Evolutionary conservation across 495 filamentous ascomycete species (phyloP).

Genomic region (Hypoxylon intermedium): DNA sequence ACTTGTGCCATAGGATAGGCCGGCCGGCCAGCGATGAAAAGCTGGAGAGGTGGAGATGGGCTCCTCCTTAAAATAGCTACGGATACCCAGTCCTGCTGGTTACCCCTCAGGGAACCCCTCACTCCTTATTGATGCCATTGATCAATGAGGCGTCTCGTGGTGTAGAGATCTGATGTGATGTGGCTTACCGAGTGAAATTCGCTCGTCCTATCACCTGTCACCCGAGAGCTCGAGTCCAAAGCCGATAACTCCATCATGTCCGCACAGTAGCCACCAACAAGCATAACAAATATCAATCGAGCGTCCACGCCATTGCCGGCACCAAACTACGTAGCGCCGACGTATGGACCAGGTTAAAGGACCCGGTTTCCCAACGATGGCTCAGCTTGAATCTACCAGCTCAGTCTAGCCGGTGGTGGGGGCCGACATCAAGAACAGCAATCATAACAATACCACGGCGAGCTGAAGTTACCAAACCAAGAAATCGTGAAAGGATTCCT

Average conservation of each 20-base stretch:
- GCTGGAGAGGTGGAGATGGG: constrained; percentile 31
- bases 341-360: constrained; percentile 7
- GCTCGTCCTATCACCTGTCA: constrained; percentile 6
- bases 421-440: constrained; percentile 3
- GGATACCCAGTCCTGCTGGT: constrained; percentile 12
- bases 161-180: constrained; percentile 21
- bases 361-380: constrained; percentile 6
- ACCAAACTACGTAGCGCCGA: constrained; percentile 12
- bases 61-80: constrained; percentile 35
- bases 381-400: constrained; percentile 6
- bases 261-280: neutral
- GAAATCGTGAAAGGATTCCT: constrained; percentile 2
- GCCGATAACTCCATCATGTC: neutral
- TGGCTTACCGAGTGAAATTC: constrained; percentile 26
- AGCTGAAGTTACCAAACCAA: neutral
- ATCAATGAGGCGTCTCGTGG: constrained; percentile 18
- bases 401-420: constrained; percentile 12
- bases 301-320: constrained; percentile 13
- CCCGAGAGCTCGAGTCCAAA: constrained; percentile 1
- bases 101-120: constrained; percentile 32
- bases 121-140: constrained; percentile 15
- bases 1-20: no score
- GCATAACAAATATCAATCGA: constrained; percentile 2
- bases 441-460: constrained; percentile 3
- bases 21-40: constrained; percentile 10